These are phyloP conservation scores for Guadua angustifolia DNA, from an alignment of 176 grass and related monocot genomes.

Conservation along the genomic window DNA sequence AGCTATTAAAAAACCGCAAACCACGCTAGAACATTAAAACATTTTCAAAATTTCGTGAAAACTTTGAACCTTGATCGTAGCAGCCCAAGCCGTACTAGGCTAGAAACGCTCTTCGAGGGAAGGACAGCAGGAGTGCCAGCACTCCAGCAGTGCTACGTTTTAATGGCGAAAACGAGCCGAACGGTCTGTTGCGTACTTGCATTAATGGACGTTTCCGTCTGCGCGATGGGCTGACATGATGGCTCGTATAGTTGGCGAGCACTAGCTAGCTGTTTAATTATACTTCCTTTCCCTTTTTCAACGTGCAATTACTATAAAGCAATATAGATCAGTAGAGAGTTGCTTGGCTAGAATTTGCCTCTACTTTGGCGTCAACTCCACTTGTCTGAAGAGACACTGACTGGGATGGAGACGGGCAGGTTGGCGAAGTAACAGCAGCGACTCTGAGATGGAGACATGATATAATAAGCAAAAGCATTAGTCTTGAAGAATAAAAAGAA, in stretches of 20 bases:
- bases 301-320: neutral
- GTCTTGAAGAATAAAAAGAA: too few relatives aligned
- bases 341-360: neutral
- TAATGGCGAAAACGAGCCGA: neutral
- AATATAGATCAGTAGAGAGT: neutral
- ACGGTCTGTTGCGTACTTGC: neutral
- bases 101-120: neutral
- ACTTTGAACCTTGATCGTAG: too few relatives aligned
- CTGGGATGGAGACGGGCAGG: neutral
- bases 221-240: neutral
- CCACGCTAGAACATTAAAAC: too few relatives aligned
- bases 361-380: neutral
- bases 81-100: too few relatives aligned
- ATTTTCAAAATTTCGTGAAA: too few relatives aligned
- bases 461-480: too few relatives aligned
- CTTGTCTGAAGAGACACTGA: neutral
- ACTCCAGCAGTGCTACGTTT: neutral
- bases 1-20: too few relatives aligned
- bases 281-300: too few relatives aligned
- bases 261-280: neutral
- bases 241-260: neutral
- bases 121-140: neutral
- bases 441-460: neutral
- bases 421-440: neutral
- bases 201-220: neutral